These are phyloP conservation scores for Plantago elongata DNA, from an alignment of 257 asterid genomes.

Conservation along the genomic window DNA sequence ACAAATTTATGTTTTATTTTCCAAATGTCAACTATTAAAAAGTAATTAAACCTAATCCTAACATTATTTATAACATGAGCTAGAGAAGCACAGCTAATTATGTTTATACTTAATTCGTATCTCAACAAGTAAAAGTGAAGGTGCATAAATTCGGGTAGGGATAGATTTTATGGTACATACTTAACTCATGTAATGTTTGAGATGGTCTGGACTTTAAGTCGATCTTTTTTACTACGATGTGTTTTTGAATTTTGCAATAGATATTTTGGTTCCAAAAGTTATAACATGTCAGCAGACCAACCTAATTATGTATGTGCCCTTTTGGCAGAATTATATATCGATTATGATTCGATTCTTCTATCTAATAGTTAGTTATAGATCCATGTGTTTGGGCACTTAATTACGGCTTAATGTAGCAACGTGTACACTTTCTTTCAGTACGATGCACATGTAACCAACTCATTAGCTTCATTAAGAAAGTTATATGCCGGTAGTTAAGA, in stretches of 20 bases:
- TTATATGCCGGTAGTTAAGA: slow-evolving; percentile 8
- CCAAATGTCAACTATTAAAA: slow-evolving; percentile 26
- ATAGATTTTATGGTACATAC: no score
- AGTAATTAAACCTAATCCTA: background rate
- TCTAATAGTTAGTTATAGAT: slow-evolving; percentile 15
- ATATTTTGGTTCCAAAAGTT: no score
- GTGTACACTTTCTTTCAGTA: background rate
- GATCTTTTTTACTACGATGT: no score
- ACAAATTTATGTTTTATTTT: slow-evolving; percentile 8
- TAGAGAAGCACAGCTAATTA: no score
- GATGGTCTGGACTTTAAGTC: no score
- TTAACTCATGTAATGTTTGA: no score
- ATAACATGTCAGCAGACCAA: slow-evolving; percentile 25
- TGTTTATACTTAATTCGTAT: no score
- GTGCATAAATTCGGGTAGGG: no score
- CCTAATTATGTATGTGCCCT: slow-evolving; percentile 16
- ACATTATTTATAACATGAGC: no score
- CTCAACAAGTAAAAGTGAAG: no score
- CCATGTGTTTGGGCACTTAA: slow-evolving; percentile 16
- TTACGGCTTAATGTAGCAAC: background rate
- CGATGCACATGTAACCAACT: slow-evolving; percentile 24
- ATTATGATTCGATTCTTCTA: slow-evolving; percentile 6
- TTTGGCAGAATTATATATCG: slow-evolving; percentile 1
- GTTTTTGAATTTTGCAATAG: no score
- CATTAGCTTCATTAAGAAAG: slow-evolving; percentile 19